Base-by-base conservation (phyloP, 2,329 filamentous ascomycete genomes). In the Trichoderma harzianum region DNA sequence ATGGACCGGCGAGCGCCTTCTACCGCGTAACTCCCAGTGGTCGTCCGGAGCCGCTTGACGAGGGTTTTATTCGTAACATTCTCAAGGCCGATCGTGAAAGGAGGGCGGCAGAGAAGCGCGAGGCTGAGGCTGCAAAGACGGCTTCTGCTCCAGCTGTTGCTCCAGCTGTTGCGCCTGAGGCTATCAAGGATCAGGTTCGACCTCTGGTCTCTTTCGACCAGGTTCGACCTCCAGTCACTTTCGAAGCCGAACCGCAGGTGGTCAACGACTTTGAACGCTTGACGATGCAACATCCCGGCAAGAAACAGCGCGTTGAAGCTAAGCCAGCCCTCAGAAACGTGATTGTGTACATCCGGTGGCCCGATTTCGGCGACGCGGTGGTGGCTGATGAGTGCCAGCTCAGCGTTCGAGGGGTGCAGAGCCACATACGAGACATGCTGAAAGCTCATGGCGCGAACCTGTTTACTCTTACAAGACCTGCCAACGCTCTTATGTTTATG, bases 381-480 rank as follows among this genome's bases (percentile, higher is more conserved):
- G 72, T 81, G 64, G 74, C 79, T 32, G 79, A 77, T 18, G 72
- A 76, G 51, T 77, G 78, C 62, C 69, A 67, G 14, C 77, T 77
- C 47, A 76, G 74, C 30, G 43, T 88, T 73, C 70, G 16, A 10
- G 28, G 11, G 16, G 67, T 80, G 12, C 72, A 74, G 64, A 66
- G 66, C 32, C 69, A 75, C 28, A 75, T 77, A 24, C 32, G 74
- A 14, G 70, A 71, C 43, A 73, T 80, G 21, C 73, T 78, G 21
- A 71, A 73, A 3, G 62, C 71, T 26, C 74, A 74, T 11, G 72
- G 74, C n/a, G 18, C 47, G 24, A 60, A 64, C 8, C 28, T 71
- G 28, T 60, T 66, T 67, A 55, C 11, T 30, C 39, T 43, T 39
- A 69, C 43, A 5, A 21, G 43, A n/a, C n/a, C 34, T 36, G 12